A percentile compares a stretch with the other conserved stretches of the same genome.
These are phyloP conservation scores for Paramyrothecium roridum DNA, from an alignment of 2,329 filamentous ascomycete genomes.

Conservation along the genomic window DNA sequence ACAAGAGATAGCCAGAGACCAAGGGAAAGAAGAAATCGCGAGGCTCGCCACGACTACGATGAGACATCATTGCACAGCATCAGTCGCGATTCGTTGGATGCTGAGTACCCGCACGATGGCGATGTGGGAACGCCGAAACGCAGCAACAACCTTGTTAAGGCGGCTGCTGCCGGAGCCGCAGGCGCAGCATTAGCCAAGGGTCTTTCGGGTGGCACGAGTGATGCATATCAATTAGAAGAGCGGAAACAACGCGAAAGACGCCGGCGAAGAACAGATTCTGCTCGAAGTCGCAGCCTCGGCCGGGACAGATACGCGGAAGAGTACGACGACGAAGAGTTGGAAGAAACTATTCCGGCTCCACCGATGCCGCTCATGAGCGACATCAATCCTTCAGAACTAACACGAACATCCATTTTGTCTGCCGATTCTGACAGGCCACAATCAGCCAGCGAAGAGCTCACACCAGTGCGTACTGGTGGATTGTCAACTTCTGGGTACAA, in stretches of 20 bases:
- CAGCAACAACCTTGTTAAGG: constrained; percentile 40
- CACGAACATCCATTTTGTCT: constrained; percentile 81
- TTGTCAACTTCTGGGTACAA: constrained; percentile 27
- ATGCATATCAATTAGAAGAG: constrained; percentile 43
- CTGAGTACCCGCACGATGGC: constrained; percentile 29
- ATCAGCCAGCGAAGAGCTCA: constrained; percentile 62
- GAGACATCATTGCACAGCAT: constrained; percentile 45
- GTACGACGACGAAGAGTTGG: constrained; percentile 47
- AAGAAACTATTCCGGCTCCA: constrained; percentile 36
- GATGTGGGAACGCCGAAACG: constrained; percentile 43
- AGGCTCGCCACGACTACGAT: constrained; percentile 53
- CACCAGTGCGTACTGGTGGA: constrained; percentile 55
- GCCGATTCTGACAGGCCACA: constrained; percentile 72
- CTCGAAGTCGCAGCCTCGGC: constrained; percentile 39
- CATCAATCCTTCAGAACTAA: constrained; percentile 81
- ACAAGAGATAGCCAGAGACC: constrained; percentile 50
- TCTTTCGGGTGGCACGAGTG: constrained; percentile 29
- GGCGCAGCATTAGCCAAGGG: constrained; percentile 30
- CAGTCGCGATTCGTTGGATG: constrained; percentile 44
- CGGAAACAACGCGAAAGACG: constrained; percentile 49
- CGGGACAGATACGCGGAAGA: constrained; percentile 45
- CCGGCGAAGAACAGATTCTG: constrained; percentile 48
- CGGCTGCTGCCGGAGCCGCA: constrained; percentile 42
- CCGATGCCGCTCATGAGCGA: constrained; percentile 89
- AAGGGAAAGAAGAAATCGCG: constrained; percentile 45